Evolutionary conservation across 2,329 filamentous ascomycete genomes (phyloP), one percentile per base, ranked within the genome.

Genomic region (Ascochyta clinopodiicola): DNA sequence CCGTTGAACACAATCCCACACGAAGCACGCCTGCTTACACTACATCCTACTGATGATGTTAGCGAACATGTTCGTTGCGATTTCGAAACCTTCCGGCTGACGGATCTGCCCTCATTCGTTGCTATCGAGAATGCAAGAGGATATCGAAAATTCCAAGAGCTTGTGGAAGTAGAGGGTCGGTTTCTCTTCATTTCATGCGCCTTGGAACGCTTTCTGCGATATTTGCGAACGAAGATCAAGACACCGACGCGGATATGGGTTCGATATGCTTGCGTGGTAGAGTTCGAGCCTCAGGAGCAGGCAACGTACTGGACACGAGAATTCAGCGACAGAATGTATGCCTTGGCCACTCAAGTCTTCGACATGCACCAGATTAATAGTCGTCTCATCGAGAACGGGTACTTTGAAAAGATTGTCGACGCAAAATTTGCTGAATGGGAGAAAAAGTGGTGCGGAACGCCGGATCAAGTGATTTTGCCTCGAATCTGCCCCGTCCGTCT

Each of bases 361-460:
- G 56, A 57, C 27, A 57, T 54, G 55, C 55, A 57, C 7, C 36
- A 54, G 12, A 39, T 48, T 2, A 59, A 56, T 12, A 49, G 21
- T 32, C 35, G 38, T 22, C 34, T 56, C 2, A 43, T 59, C 15
- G 34, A 48, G 15, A 51, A 50, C 22, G 24, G 51, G n/a, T 56
- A 43, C 13, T 56, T 37, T 38, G 34, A 38, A 9, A 35, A 5
- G 15, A n/a, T 31, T 5, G 6, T 29, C 24, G 24, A 29, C 21
- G 2, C 13, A 2, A 3, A n/a, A 6, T 15, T 15, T 12, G 19
- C 19, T 1, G 2, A 21, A 5, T 38, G 22, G 44, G n/a, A 37
- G 4, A 46, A 46, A 38, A 34, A 38, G 12, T 37, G 44, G 44
- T 46, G 21, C 19, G 7, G 22, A n/a, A 6, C 2, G 8, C 42